A percentile compares a stretch with the other conserved stretches of the same genome.
These are phyloP conservation scores for Leptographium radiaticola DNA, from an alignment of 2,329 filamentous ascomycete genomes.

Conservation along the genomic window DNA sequence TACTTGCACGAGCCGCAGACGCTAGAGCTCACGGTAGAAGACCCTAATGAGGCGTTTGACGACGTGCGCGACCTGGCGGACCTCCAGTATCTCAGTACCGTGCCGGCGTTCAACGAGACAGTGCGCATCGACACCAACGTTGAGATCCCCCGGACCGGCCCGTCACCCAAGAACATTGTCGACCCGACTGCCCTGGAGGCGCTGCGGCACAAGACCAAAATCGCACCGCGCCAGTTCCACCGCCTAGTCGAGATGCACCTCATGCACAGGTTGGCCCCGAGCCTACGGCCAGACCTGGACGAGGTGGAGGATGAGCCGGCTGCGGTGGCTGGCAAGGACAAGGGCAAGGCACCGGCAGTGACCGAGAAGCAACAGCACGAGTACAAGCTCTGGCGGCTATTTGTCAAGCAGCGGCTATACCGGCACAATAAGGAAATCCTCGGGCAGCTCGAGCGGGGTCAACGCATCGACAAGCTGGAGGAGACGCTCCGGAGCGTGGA, in stretches of 20 bases:
- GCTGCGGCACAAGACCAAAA: conserved; percentile 53
- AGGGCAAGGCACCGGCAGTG: conserved; percentile 14
- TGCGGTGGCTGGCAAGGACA: conserved; percentile 1
- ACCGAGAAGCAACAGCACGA: conserved; percentile 45
- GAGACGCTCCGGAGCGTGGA: conserved; percentile 56
- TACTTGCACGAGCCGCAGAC: conserved; percentile 56
- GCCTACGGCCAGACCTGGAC: conserved; percentile 40
- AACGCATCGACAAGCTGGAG: conserved; percentile 60
- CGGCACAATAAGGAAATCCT: conserved; percentile 61
- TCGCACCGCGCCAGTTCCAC: conserved; percentile 62
- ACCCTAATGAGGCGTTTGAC: conserved; percentile 80
- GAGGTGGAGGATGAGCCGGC: conserved; percentile 18
- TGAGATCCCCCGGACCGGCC: conserved; percentile 33
- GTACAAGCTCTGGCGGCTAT: conserved; percentile 58
- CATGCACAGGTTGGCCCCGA: conserved; percentile 43
- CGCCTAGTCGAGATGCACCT: conserved; percentile 65
- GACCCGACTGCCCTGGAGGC: conserved; percentile 39
- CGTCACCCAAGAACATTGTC: conserved; percentile 40
- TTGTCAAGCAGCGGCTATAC: conserved; percentile 67
- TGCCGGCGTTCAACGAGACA: conserved; percentile 39
- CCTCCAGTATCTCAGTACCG: conserved; percentile 46
- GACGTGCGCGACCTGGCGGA: conserved; percentile 67
- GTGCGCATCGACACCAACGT: conserved; percentile 42
- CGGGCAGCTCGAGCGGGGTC: conserved; percentile 51
- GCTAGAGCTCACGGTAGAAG: conserved; percentile 81